Percentiles rank a stretch among this genome's conserved stretches.
Evolutionary conservation across 345 rosid genomes (phyloP).

Genomic region (Clausena lansium): DNA sequence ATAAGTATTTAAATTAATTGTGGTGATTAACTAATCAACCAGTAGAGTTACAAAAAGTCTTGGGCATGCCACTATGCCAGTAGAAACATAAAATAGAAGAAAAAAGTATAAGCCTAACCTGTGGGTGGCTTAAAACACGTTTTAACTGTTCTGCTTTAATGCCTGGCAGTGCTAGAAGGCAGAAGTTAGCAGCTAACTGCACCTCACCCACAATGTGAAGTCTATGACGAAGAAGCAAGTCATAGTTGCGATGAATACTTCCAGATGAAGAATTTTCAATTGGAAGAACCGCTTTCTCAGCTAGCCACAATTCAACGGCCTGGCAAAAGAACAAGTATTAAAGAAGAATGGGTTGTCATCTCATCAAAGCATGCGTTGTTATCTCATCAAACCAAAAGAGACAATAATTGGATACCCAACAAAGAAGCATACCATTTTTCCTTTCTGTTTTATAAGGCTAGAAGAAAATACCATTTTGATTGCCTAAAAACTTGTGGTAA

Average conservation of each 20-base stretch:
- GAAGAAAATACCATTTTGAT: background rate
- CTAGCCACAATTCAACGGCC: slow-evolving; percentile 62
- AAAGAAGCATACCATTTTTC: background rate
- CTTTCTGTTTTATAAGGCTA: no score
- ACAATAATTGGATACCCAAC: background rate
- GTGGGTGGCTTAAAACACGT: slow-evolving; percentile 61
- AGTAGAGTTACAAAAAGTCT: background rate
- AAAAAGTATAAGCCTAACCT: slow-evolving; percentile 29
- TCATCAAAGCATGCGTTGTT: background rate
- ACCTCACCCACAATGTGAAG: slow-evolving; percentile 64
- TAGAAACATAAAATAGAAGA: background rate
- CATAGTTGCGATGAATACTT: slow-evolving; percentile 63
- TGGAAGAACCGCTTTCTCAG: slow-evolving; percentile 62
- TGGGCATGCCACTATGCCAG: no score
- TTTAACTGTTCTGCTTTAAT: slow-evolving; percentile 43
- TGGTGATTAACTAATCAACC: background rate
- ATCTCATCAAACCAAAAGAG: background rate
- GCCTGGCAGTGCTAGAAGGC: slow-evolving; percentile 58
- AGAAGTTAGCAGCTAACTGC: slow-evolving; percentile 42
- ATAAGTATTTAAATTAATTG: background rate
- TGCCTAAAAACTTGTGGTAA: background rate
- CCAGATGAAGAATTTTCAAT: slow-evolving; percentile 57
- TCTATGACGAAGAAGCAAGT: slow-evolving; percentile 60
- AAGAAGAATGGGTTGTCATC: background rate
- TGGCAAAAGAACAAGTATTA: slow-evolving; percentile 21